Evolutionary conservation across 2,329 filamentous ascomycete species (phyloP).

Genomic region (Aspergillus sclerotialis): DNA sequence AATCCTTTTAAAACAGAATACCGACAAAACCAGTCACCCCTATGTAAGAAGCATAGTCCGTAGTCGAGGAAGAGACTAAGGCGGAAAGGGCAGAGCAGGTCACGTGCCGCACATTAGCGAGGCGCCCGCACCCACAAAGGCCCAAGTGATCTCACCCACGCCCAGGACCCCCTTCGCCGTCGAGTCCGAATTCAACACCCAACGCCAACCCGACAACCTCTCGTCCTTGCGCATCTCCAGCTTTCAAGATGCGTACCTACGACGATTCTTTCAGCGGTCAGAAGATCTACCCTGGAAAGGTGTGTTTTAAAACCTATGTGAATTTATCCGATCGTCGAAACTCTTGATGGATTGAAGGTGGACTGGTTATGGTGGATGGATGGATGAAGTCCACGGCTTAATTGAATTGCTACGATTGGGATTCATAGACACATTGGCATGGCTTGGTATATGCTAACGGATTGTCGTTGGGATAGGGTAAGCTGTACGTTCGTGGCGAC

Average conservation of each 20-base stretch:
- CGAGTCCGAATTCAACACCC: constrained; percentile 37
- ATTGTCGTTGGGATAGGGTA: constrained; percentile 77
- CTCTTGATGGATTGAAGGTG: too few species aligned
- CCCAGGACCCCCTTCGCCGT: constrained; percentile 26
- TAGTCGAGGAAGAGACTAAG: too few species aligned
- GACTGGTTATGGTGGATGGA: too few species aligned
- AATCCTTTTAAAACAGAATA: too few species aligned
- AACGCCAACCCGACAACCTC: constrained; percentile 35
- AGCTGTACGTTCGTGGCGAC: constrained; percentile 99
- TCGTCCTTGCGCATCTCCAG: constrained; percentile 39
- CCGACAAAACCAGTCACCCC: too few species aligned
- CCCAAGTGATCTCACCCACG: constrained; percentile 33
- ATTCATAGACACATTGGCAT: too few species aligned
- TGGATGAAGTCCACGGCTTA: too few species aligned
- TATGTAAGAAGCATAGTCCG: too few species aligned
- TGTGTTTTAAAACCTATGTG: too few species aligned
- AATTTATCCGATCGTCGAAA: too few species aligned
- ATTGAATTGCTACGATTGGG: too few species aligned
- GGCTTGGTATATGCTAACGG: too few species aligned
- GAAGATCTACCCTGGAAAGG: constrained; percentile 77
- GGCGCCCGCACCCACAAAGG: constrained; percentile 31
- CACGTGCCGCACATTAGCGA: constrained; percentile 42
- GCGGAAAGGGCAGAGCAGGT: constrained; percentile 34
- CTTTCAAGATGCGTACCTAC: constrained; percentile 67
- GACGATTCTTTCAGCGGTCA: constrained; percentile 70